Base-by-base conservation (phyloP, 495 filamentous ascomycete species). In the Xylaria nigripes region DNA sequence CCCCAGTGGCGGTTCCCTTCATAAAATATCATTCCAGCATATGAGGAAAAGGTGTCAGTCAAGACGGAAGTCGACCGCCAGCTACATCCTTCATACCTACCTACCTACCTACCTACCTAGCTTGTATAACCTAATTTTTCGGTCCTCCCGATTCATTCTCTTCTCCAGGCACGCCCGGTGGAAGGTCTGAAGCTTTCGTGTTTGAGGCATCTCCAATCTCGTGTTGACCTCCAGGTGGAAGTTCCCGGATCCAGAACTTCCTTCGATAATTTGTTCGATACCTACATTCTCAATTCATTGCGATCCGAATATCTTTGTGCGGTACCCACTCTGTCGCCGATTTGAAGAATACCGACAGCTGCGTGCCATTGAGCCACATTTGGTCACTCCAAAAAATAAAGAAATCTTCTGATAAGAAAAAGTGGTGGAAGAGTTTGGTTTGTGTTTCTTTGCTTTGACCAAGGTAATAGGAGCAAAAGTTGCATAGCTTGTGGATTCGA, bases 401-500 rank as follows among this genome's bases (percentile, higher is more conserved):
- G 9, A 9, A 29, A 29, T 4, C 27, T 4, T 29, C 9, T 29
- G 9, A 4, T 9, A 9, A 29, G n/a, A n/a, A n/a, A n/a, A n/a
- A n/a, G n/a, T n/a, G n/a, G n/a, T n/a, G n/a, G n/a, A n/a, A n/a
- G n/a, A n/a, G n/a, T n/a, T n/a, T n/a, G n/a, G n/a, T n/a, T n/a
- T n/a, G n/a, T n/a, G n/a, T n/a, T n/a, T 44, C 44, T 22, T 36
- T 45, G 43, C 5, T 45, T 13, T 10, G 22, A 45, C 48, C 51
- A 32, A 42, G 44, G 40, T 9, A 59, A 38, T 50, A 36, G 48
- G 46, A 54, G 48, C 43, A 30, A 55, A 55, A 48, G 51, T 60
- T 60, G 55, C 49, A 30, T 61, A 53, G 59, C 51, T 53, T 38
- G 51, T 58, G 63, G 25, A 52, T 16, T 41, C 43, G 44, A 48